A percentile compares a stretch with the other conserved stretches of the same genome.
Evolutionary conservation across 176 grass and related monocot species (phyloP).

Genomic region (Stipa capillata): DNA sequence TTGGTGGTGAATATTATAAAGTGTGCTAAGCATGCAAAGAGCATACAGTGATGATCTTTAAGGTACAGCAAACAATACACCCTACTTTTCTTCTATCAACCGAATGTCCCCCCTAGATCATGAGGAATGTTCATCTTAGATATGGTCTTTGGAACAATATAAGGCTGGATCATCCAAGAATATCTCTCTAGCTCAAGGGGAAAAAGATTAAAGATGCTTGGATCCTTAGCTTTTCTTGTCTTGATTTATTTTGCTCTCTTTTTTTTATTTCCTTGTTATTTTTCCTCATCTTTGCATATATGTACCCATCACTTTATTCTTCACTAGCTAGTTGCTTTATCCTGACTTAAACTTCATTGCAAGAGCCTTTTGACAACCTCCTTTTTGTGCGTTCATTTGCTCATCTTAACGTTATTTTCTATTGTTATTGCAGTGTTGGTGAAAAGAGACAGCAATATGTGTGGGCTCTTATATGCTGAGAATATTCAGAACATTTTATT

Average conservation of each 20-base stretch:
- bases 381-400: not conserved
- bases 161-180: slow-evolving; percentile 56
- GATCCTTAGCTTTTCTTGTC: slow-evolving; percentile 20
- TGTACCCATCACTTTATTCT: slow-evolving; percentile 84
- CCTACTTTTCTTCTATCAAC: slow-evolving; percentile 57
- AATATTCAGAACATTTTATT: not conserved
- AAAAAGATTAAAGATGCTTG: slow-evolving; percentile 29
- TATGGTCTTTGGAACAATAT: slow-evolving; percentile 33
- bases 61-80: slow-evolving; percentile 33
- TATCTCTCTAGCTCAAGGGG: slow-evolving; percentile 27
- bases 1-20: slow-evolving; percentile 75
- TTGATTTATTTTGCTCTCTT: not conserved
- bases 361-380: slow-evolving; percentile 16
- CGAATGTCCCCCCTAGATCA: slow-evolving; percentile 43
- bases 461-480: not conserved
- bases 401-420: not conserved
- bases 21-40: slow-evolving; percentile 69
- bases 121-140: slow-evolving; percentile 51
- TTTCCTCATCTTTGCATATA: slow-evolving; percentile 18
- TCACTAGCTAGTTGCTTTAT: slow-evolving; percentile 59
- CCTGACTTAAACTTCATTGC: slow-evolving; percentile 53
- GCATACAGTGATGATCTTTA: slow-evolving; percentile 60
- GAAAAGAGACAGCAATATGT: not conserved
- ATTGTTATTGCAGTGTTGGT: not conserved
- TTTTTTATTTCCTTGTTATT: not conserved